Percentiles rank a stretch among this genome's conserved stretches.
These are phyloP conservation scores for Acer saccharum DNA, from an alignment of 345 rosid genomes.

Conservation along the genomic window DNA sequence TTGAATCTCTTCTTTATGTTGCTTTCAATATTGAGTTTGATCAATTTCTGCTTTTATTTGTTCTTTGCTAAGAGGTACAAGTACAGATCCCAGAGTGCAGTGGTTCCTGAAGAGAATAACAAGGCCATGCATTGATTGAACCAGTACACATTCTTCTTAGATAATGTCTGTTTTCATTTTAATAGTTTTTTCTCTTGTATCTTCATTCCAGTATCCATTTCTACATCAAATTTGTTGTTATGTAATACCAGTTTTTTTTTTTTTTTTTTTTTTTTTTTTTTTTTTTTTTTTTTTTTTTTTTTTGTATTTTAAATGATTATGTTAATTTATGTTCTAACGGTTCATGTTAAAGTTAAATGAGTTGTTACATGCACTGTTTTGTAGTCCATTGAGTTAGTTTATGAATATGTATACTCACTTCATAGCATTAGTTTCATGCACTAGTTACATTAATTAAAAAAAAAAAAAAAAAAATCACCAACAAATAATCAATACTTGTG, in stretches of 20 bases:
- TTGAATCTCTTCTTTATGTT: conserved; percentile 54
- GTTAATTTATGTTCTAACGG: too few relatives aligned
- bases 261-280: too few relatives aligned
- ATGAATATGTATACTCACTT: too few relatives aligned
- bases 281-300: too few relatives aligned
- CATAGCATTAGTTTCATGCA: too few relatives aligned
- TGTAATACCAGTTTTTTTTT: too few relatives aligned
- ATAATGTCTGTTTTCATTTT: background rate
- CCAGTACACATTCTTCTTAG: too few relatives aligned
- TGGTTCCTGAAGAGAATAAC: background rate
- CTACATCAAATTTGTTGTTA: too few relatives aligned
- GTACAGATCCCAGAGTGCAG: conserved; percentile 31
- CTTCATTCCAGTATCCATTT: background rate
- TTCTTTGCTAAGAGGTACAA: conserved; percentile 42
- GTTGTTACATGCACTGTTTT: background rate
- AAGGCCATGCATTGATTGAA: background rate
- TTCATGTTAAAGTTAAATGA: background rate
- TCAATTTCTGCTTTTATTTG: conserved; percentile 53
- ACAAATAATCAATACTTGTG: background rate
- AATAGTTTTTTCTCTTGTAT: background rate
- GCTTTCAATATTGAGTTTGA: conserved; percentile 45
- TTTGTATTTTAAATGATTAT: too few relatives aligned
- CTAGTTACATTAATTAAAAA: too few relatives aligned
- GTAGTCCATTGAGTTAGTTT: too few relatives aligned
- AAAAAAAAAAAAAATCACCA: background rate